Conservation (phyloP, 257 asterid genomes). For the Eustoma russellianum region DNA sequence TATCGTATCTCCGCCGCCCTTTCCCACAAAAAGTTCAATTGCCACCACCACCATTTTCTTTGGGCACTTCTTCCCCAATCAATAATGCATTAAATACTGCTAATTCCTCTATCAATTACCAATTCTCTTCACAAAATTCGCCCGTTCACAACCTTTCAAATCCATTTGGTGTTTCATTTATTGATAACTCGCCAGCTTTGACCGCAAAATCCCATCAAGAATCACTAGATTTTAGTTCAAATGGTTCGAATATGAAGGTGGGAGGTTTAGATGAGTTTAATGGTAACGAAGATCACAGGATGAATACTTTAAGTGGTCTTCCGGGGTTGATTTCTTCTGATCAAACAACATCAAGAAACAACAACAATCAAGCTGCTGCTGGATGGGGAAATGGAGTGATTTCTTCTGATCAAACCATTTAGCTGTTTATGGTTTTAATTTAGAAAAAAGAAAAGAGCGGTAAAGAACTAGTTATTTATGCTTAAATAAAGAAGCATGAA, state of each 20-base stretch:
- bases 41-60: constrained; percentile 22
- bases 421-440: too few species aligned
- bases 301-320: constrained; percentile 19
- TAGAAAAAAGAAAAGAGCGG: too few species aligned
- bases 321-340: constrained; percentile 43
- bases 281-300: neutral
- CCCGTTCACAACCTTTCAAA: constrained; percentile 29
- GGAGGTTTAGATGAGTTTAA: constrained; percentile 20
- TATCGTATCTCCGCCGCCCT: constrained; percentile 43
- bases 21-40: constrained; percentile 40
- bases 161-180: constrained; percentile 37
- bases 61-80: constrained; percentile 13
- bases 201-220: constrained; percentile 17
- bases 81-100: constrained; percentile 14
- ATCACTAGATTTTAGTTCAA: constrained; percentile 14
- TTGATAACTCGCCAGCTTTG: constrained; percentile 27
- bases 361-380: neutral
- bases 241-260: constrained; percentile 15
- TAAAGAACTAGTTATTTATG: too few species aligned
- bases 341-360: constrained; percentile 18
- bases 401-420: too few species aligned
- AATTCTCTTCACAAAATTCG: constrained; percentile 11
- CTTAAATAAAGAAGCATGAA: too few species aligned
- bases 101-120: constrained; percentile 5
- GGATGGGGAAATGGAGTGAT: constrained; percentile 14